These are phyloP conservation scores for Furcasterigmium furcatum DNA, from an alignment of 2,329 filamentous ascomycete genomes.

Conservation along the genomic window DNA sequence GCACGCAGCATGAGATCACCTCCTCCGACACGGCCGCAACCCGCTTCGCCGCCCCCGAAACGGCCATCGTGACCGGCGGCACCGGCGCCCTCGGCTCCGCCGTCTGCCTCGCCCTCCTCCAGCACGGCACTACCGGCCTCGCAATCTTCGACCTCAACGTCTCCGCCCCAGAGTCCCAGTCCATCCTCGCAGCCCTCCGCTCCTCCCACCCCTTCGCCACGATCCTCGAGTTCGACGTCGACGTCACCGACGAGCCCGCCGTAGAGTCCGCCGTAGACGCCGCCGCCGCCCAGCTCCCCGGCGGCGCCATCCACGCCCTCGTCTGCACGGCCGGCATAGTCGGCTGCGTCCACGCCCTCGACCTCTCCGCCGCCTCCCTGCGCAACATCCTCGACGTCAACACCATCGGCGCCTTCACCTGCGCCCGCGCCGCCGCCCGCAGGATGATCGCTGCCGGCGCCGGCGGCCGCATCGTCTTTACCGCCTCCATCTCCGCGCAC, in stretches of 20 bases:
- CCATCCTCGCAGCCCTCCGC: constrained; percentile 38
- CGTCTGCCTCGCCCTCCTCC: constrained; percentile 66
- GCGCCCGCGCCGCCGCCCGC: constrained; percentile 59
- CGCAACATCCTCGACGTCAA: constrained; percentile 67
- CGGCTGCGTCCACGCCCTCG: constrained; percentile 55
- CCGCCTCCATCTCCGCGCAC: constrained; percentile 66
- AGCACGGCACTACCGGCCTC: constrained; percentile 60
- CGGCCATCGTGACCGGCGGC: constrained; percentile 58
- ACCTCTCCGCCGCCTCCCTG: constrained; percentile 57
- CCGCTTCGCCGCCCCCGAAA: constrained; percentile 27
- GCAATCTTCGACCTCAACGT: constrained; percentile 57
- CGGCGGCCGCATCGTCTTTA: constrained; percentile 63
- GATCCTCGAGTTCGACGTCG: constrained; percentile 48
- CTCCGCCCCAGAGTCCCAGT: constrained; percentile 27
- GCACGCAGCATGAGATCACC: constrained; percentile 7
- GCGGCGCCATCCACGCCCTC: constrained; percentile 47
- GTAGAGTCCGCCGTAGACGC: constrained; percentile 58
- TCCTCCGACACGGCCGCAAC: constrained; percentile 6
- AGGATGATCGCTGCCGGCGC: constrained; percentile 48
- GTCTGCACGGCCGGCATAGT: constrained; percentile 70
- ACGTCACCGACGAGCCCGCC: constrained; percentile 52
- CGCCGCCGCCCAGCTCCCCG: constrained; percentile 59
- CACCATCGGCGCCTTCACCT: constrained; percentile 66
- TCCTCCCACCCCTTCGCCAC: constrained; percentile 49
- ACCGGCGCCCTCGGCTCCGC: constrained; percentile 60